Conservation (phyloP, 768 basidiomycete genomes). For the Rhizopogon salebrosus region DNA sequence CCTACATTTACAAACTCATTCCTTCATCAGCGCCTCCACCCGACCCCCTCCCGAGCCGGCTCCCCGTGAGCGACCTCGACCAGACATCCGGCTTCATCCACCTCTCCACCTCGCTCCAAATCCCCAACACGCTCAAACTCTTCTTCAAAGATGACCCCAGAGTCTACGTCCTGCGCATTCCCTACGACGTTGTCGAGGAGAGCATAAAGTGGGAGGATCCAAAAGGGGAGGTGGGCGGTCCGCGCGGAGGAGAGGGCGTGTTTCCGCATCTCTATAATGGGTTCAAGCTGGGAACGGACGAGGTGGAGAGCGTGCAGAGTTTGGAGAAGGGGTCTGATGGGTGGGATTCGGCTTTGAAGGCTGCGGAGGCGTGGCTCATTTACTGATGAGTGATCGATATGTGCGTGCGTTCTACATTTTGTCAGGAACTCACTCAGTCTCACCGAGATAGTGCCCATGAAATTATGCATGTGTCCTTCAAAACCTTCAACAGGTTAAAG, state of each 20-base stretch:
- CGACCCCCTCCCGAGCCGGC: not conserved
- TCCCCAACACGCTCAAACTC: slow-evolving; percentile 38
- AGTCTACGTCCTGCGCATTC: slow-evolving; percentile 40
- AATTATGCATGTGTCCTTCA: not conserved
- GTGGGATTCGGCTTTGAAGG: slow-evolving; percentile 29
- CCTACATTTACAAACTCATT: slow-evolving; percentile 26
- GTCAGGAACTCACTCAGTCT: not conserved
- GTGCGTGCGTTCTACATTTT: not conserved
- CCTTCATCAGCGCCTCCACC: not conserved
- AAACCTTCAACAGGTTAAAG: not conserved
- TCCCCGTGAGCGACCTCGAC: slow-evolving; percentile 1
- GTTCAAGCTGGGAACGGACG: slow-evolving; percentile 35
- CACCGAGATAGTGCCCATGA: not conserved
- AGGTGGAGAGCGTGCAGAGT: slow-evolving; percentile 37
- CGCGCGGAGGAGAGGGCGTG: slow-evolving; percentile 37
- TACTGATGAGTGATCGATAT: slow-evolving; percentile 17
- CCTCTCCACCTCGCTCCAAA: slow-evolving; percentile 24
- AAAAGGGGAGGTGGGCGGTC: slow-evolving; percentile 34
- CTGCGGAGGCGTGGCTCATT: slow-evolving; percentile 26
- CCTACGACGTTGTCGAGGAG: slow-evolving; percentile 33
- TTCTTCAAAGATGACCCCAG: slow-evolving; percentile 39
- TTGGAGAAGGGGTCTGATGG: slow-evolving; percentile 18
- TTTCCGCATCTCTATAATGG: slow-evolving; percentile 55
- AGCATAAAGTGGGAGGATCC: slow-evolving; percentile 48
- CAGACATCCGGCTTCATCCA: not conserved